Conservation (phyloP, 345 rosid species). For the Gossypioides kirkii region DNA sequence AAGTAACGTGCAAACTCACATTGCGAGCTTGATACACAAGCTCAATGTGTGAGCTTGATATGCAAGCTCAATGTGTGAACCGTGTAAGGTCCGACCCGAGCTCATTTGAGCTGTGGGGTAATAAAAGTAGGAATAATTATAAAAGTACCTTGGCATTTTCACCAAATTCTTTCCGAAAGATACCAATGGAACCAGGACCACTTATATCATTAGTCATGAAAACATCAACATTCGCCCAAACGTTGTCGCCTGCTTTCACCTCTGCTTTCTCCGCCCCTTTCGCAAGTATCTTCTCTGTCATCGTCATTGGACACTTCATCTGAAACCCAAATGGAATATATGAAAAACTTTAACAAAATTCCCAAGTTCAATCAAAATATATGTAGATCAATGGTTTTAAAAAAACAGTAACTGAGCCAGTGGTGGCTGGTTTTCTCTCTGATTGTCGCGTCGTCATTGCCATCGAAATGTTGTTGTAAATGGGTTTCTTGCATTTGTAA, state of each 20-base stretch:
- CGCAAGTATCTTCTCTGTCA: slow-evolving; percentile 92
- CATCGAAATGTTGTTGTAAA: slow-evolving; percentile 54
- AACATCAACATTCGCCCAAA: slow-evolving; percentile 86
- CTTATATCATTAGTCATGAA: slow-evolving; percentile 96
- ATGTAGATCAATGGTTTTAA: not conserved
- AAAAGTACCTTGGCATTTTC: slow-evolving; percentile 61
- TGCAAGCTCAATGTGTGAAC: too few relatives aligned
- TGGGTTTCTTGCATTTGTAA: slow-evolving; percentile 46
- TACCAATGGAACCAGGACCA: slow-evolving; percentile 90
- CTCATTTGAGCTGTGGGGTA: too few relatives aligned
- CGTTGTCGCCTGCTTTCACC: slow-evolving; percentile 78
- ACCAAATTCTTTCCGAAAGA: slow-evolving; percentile 86
- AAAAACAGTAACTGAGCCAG: slow-evolving; percentile 52
- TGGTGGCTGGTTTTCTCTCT: slow-evolving; percentile 62
- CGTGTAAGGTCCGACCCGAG: too few relatives aligned
- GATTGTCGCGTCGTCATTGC: slow-evolving; percentile 73
- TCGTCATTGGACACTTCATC: slow-evolving; percentile 87
- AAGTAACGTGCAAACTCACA: too few relatives aligned
- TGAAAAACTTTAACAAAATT: not conserved
- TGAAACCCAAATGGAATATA: slow-evolving; percentile 13
- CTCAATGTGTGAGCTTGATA: too few relatives aligned
- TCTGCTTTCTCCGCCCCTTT: slow-evolving; percentile 66
- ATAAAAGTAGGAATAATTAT: too few relatives aligned
- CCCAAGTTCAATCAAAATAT: not conserved
- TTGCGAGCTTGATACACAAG: too few relatives aligned